phyloP scores from a whole-genome alignment of 305 asterid species.

The Euphrasia arctica region DNA sequence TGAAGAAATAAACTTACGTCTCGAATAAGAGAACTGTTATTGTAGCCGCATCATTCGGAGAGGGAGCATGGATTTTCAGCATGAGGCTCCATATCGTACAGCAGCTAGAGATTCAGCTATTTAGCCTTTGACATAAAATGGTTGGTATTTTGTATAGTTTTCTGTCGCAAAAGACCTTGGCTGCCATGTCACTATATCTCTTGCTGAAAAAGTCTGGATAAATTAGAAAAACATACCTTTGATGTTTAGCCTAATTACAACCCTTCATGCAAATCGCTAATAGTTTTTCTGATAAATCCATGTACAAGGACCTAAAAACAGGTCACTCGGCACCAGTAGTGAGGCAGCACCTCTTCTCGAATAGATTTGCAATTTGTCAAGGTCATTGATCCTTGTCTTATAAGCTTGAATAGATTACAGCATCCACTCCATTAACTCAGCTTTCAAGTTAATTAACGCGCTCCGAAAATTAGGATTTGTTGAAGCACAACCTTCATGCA shows the following conservation, averaged over 20 bases:
- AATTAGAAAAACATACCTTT: background rate
- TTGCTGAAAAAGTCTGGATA: background rate
- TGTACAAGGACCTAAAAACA: background rate
- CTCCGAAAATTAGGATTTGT: conserved; percentile 5
- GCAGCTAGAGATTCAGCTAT: background rate
- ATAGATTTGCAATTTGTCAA: background rate
- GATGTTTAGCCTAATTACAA: background rate
- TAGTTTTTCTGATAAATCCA: background rate
- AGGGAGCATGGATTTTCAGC: background rate
- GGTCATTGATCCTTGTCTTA: too few relatives aligned
- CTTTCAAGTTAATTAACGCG: background rate
- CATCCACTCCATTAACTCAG: background rate
- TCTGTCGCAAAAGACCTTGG: background rate
- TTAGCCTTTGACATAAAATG: background rate
- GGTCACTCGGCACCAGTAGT: conserved; percentile 1
- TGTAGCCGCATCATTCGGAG: background rate
- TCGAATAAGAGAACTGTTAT: too few relatives aligned
- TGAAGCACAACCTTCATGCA: background rate
- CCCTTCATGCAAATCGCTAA: too few relatives aligned
- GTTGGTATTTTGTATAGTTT: background rate
- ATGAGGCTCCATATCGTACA: background rate
- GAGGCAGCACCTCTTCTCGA: background rate
- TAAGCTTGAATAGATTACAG: background rate
- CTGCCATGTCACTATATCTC: background rate
- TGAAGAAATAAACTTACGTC: background rate